Evolutionary conservation across 371 early-diverging fungal genomes (phyloP), one percentile per base, ranked within the genome.

Genomic region (Chytridiales sp.): DNA sequence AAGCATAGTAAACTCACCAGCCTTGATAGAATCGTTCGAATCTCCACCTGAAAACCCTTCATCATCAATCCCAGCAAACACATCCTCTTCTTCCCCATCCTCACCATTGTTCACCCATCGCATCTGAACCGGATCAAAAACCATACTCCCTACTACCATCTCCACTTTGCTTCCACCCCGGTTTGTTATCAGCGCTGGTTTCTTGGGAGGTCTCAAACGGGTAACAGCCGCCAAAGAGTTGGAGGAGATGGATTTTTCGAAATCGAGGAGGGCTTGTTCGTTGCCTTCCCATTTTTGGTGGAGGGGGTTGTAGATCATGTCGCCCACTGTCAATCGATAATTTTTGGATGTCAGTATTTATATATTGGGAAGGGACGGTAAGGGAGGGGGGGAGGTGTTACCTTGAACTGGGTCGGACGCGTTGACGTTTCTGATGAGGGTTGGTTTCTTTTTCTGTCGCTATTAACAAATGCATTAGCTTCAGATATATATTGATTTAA

Each of bases 251-350:
- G 52, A 57, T 19, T 52, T 49, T 19, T 79, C 79, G 49, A 79
- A 79, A 2, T 65, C 76, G 13, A 62, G 50, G 4, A 75, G 60
- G 9, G 43, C 65, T 35, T 58, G 56, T 52, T 79, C 76, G 64
- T 79, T 79, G 21, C 79, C 79, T 50, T 70, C 71, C 79, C 79
- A 79, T 52, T 53, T 70, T 55, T 79, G 74, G 22, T 62, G 61
- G n/a, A 51, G 40, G 8, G 75, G 71, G 58, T 79, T 73, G 65
- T 73, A 79, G 27, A 59, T 62, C 79, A 79, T 79, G n/a, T 56
- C 66, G 24, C 74, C 75, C 9, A 74, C 64, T 1, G 61, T 69
- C 64, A 56, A 8, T n/a, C 22, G 26, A 21, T 51, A 26, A 50
- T 6, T 21, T 11, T 40, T 30, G 19, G 15, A 8, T 30, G 30